phyloP scores from a whole-genome alignment of 345 rosid genomes.

The Eutrema japonicum region DNA sequence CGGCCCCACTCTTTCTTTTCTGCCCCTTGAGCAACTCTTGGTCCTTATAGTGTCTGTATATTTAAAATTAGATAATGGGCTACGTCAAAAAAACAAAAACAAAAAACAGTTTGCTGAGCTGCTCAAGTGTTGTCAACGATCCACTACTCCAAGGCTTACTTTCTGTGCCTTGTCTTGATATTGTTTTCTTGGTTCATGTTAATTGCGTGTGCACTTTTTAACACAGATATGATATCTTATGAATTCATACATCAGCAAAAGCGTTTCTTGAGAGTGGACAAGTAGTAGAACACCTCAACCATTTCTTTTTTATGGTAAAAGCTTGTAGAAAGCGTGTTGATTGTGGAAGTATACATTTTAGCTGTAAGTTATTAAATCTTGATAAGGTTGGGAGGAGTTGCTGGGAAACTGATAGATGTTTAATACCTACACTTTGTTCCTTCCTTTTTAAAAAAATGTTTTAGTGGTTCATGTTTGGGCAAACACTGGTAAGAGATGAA shows the following conservation, averaged over 20 bases:
- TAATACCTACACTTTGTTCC: conserved; percentile 23
- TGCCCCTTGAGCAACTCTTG: conserved; percentile 39
- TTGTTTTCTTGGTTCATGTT: conserved; percentile 46
- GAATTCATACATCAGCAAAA: conserved; percentile 32
- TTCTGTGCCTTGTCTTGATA: conserved; percentile 20
- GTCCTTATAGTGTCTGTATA: conserved; percentile 18
- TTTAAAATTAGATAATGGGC: conserved; percentile 31
- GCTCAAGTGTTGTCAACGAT: conserved; percentile 42
- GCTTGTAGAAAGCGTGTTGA: conserved; percentile 31
- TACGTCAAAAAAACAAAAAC: conserved; percentile 21
- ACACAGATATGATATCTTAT: conserved; percentile 36
- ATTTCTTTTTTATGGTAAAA: conserved; percentile 20
- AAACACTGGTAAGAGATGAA: conserved; percentile 18
- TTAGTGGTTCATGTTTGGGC: conserved; percentile 28
- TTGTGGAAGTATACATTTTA: conserved; percentile 25
- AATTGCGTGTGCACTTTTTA: conserved; percentile 27
- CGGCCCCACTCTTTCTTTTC: conserved; percentile 44
- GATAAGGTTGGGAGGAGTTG: conserved; percentile 32
- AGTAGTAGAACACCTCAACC: conserved; percentile 22
- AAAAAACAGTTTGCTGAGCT: conserved; percentile 17
- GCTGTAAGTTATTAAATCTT: conserved; percentile 2
- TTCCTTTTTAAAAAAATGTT: conserved; percentile 6
- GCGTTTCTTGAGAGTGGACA: conserved; percentile 34
- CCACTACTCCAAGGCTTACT: conserved; percentile 40
- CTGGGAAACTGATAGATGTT: conserved; percentile 12